Conservation (phyloP, 2,329 filamentous ascomycete species). For the Fusarium protoensiforme region DNA sequence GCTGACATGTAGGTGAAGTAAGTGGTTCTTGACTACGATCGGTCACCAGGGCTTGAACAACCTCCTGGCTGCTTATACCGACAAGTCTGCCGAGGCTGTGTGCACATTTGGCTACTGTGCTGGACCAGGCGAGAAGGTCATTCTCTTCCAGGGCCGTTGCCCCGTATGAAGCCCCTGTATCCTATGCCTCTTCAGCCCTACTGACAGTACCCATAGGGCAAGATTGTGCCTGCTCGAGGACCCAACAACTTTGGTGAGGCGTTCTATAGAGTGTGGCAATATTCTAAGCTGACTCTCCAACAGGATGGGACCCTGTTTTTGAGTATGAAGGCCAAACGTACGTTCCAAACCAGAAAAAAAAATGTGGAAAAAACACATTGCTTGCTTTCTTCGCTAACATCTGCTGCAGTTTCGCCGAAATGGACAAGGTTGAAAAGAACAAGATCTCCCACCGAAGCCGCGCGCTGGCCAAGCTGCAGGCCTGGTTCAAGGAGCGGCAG, state of each 20-base stretch:
- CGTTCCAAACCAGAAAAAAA: conserved; percentile 43
- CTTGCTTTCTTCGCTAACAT: conserved; percentile 19
- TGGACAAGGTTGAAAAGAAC: conserved; percentile 91
- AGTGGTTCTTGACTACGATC: conserved; percentile 89
- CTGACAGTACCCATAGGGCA: conserved; percentile 59
- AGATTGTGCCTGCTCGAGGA: conserved; percentile 86
- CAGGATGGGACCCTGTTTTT: conserved; percentile 97
- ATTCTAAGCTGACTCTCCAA: conserved; percentile 15
- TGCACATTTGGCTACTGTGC: conserved; percentile 95
- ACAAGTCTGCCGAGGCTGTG: conserved; percentile 92
- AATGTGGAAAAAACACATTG: background rate
- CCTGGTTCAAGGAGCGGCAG: conserved; percentile 73
- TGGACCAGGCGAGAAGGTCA: conserved; percentile 84
- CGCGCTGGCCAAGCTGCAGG: conserved; percentile 87
- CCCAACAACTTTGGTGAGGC: conserved; percentile 81
- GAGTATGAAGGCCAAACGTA: conserved; percentile 90
- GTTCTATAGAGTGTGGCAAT: background rate
- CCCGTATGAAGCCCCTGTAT: conserved; percentile 60
- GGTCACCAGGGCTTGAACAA: conserved; percentile 91
- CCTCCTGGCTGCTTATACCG: conserved; percentile 85
- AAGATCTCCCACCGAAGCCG: conserved; percentile 90
- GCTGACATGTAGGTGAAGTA: conserved; percentile 65
- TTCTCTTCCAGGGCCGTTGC: conserved; percentile 93
- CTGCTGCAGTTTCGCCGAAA: conserved; percentile 80
- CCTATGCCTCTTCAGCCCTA: background rate